Percentiles rank a stretch among this genome's conserved stretches.
These are phyloP conservation scores for Begonia fuchsioides DNA, from an alignment of 306 rosid species.

Conservation along the genomic window DNA sequence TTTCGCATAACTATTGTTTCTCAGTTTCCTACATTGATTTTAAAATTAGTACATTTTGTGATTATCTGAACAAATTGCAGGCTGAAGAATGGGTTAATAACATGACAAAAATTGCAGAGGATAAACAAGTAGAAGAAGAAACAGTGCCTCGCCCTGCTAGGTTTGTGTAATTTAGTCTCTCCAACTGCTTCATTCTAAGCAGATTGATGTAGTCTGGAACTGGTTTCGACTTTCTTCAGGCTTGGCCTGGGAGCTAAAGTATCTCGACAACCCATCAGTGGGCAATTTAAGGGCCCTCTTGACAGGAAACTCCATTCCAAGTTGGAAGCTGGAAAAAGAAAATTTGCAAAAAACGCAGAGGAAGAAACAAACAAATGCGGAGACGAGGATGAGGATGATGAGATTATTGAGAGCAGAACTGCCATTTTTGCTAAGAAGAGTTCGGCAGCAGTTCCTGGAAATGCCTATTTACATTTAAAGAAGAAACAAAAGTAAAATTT, in stretches of 20 bases:
- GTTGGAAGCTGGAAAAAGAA: conserved; percentile 36
- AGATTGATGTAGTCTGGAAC: neutral
- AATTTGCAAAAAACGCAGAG: conserved; percentile 32
- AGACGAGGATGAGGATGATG: conserved; percentile 22
- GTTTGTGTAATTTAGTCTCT: conserved; percentile 19
- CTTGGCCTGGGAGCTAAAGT: conserved; percentile 86
- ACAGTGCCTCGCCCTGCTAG: conserved; percentile 35
- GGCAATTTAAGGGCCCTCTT: conserved; percentile 52
- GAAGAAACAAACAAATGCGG: conserved; percentile 18
- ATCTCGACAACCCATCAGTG: conserved; percentile 33
- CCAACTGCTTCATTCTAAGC: neutral
- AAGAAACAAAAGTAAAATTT: conserved; percentile 27
- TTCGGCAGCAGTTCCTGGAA: conserved; percentile 19
- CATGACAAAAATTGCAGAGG: conserved; percentile 40
- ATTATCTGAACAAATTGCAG: conserved; percentile 21
- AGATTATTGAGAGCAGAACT: conserved; percentile 53
- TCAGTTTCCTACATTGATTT: too few species aligned
- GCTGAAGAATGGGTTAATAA: conserved; percentile 64
- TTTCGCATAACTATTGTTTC: too few species aligned
- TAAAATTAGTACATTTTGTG: too few species aligned
- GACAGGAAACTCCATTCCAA: conserved; percentile 48
- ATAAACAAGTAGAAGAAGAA: conserved; percentile 25
- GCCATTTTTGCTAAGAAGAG: conserved; percentile 43
- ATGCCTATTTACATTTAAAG: conserved; percentile 16
- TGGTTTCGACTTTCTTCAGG: conserved; percentile 19